Evolutionary conservation across 192 early-diverging fungal species (phyloP).

Genomic region (Backusella westeae): DNA sequence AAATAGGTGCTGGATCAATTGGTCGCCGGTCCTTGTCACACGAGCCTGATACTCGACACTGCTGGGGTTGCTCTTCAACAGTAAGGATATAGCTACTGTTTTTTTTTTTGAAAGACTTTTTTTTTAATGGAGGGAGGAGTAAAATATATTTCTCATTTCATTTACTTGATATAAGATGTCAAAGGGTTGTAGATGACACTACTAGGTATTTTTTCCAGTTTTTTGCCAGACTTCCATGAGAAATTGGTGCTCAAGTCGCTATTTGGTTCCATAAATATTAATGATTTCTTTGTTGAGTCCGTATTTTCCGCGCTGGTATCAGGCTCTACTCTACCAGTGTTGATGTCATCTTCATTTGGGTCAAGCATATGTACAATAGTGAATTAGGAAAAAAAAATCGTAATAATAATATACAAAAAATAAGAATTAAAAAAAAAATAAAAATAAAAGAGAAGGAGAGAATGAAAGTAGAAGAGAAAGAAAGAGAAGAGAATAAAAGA

Average conservation of each 20-base stretch:
- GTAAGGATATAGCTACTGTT: background rate
- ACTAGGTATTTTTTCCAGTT: background rate
- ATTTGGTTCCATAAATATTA: conserved; percentile 7
- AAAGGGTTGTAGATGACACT: background rate
- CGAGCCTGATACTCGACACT: conserved; percentile 9
- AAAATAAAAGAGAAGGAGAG: background rate
- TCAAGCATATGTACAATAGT: background rate
- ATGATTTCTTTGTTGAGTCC: background rate
- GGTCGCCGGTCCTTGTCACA: conserved; percentile 58
- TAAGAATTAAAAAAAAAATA: background rate
- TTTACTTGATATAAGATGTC: conserved; percentile 11
- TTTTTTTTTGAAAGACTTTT: background rate
- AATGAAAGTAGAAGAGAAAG: background rate
- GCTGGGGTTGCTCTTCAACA: conserved; percentile 16
- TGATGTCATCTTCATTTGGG: background rate
- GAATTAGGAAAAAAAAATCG: background rate
- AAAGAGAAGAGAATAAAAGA: background rate
- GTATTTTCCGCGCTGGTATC: background rate
- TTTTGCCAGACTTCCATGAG: background rate
- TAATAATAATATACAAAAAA: background rate
- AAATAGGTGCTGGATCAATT: conserved; percentile 75
- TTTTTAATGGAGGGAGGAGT: background rate
- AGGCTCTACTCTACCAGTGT: background rate
- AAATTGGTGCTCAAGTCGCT: background rate
- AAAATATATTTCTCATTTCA: background rate